These are phyloP conservation scores for Yamadazyma nakazawae DNA, from an alignment of 805 yeast species.

Conservation along the genomic window DNA sequence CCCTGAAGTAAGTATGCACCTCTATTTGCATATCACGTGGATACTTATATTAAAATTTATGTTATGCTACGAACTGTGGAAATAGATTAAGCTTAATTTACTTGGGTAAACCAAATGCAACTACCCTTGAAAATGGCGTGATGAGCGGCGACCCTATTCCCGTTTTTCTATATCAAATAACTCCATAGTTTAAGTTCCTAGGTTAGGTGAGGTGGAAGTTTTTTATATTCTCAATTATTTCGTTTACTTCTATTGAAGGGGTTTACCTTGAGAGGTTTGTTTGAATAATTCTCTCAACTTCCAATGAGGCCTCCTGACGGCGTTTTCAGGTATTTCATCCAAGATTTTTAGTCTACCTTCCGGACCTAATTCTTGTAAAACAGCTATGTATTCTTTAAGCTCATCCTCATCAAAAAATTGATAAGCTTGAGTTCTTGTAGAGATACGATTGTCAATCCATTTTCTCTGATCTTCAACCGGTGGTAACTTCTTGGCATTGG, in stretches of 20 bases:
- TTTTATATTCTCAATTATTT: background rate
- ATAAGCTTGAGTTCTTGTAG: background rate
- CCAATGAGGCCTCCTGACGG: background rate
- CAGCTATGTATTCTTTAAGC: background rate
- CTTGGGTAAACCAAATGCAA: too few species aligned
- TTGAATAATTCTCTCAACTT: background rate
- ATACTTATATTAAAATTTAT: too few species aligned
- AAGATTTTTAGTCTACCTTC: background rate
- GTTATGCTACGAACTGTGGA: too few species aligned
- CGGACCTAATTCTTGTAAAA: background rate
- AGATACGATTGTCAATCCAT: constrained; percentile 22
- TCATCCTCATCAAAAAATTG: constrained; percentile 1
- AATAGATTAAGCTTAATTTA: too few species aligned
- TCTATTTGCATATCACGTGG: too few species aligned
- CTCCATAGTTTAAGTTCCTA: too few species aligned
- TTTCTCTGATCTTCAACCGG: constrained; percentile 31
- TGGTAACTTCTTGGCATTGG: constrained; percentile 36
- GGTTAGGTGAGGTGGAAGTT: too few species aligned
- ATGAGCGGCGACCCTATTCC: too few species aligned
- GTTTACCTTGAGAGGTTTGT: background rate
- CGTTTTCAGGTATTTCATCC: background rate
- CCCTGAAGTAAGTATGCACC: too few species aligned
- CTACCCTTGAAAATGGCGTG: too few species aligned
- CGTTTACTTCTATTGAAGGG: background rate
- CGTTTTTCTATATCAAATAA: too few species aligned